phyloP scores from a whole-genome alignment of 352 stramenopile species.

The Phytopythium chamaehyphon region DNA sequence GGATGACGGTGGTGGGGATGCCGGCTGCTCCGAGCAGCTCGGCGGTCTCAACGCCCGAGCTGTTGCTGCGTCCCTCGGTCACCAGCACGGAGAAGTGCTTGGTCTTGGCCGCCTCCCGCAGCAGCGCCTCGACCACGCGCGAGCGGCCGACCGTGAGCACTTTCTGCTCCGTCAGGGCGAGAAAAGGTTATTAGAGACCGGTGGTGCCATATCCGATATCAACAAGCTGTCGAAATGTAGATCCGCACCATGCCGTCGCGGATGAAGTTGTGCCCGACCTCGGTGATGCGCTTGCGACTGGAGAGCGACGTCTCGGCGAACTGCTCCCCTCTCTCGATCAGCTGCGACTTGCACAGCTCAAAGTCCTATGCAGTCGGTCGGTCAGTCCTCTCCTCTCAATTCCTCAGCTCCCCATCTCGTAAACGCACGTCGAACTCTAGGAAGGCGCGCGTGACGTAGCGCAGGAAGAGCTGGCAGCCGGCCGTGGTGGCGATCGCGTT shows the following conservation, averaged over 20 bases:
- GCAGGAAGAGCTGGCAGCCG: slow-evolving; percentile 92
- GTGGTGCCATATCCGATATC: too few species aligned
- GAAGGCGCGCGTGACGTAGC: slow-evolving; percentile 92
- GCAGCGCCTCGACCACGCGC: slow-evolving; percentile 88
- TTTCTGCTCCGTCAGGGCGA: slow-evolving; percentile 23
- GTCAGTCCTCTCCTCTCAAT: too few species aligned
- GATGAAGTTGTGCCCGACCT: slow-evolving; percentile 93
- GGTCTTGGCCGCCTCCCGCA: slow-evolving; percentile 88
- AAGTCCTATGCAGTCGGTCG: slow-evolving; percentile 63
- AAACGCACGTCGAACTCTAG: slow-evolving; percentile 82
- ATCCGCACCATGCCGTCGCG: slow-evolving; percentile 87
- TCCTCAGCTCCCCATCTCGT: too few species aligned
- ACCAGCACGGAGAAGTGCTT: slow-evolving; percentile 94
- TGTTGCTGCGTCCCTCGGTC: slow-evolving; percentile 91
- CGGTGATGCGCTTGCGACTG: slow-evolving; percentile 91
- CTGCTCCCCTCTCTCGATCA: slow-evolving; percentile 89
- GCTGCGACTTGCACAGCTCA: slow-evolving; percentile 85
- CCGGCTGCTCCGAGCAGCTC: slow-evolving; percentile 77
- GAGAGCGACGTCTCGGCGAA: slow-evolving; percentile 92
- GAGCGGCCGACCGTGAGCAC: slow-evolving; percentile 94
- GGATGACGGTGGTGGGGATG: slow-evolving; percentile 94
- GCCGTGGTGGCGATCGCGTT: slow-evolving; percentile 89
- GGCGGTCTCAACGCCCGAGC: slow-evolving; percentile 76
- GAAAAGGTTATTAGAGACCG: not conserved
- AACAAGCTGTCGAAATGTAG: too few species aligned